Conservation (phyloP, 495 filamentous ascomycete genomes). For the Pyrenula aspistea region DNA sequence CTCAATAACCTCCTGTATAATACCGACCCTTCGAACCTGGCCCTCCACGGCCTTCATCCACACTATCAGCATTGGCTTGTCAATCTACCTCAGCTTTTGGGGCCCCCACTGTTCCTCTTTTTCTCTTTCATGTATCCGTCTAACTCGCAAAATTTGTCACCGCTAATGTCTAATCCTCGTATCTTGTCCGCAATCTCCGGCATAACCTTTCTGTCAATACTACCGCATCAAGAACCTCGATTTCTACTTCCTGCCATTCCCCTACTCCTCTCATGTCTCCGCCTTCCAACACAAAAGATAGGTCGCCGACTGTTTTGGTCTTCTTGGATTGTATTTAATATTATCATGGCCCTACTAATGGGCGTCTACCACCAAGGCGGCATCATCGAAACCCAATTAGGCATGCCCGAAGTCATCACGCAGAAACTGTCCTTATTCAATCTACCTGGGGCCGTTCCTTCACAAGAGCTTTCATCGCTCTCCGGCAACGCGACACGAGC, state of each 20-base stretch:
- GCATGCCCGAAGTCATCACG: conserved; percentile 16
- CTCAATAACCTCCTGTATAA: conserved; percentile 91
- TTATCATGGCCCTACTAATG: conserved; percentile 67
- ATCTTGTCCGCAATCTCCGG: conserved; percentile 70
- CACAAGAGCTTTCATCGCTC: not conserved
- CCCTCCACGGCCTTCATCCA: conserved; percentile 83
- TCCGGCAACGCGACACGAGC: conserved; percentile 27
- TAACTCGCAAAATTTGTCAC: conserved; percentile 23
- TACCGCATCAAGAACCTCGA: conserved; percentile 89
- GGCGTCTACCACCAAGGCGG: conserved; percentile 92
- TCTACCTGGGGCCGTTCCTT: not conserved
- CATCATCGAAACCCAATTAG: conserved; percentile 67
- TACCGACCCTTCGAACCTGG: conserved; percentile 59
- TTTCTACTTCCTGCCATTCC: conserved; percentile 85
- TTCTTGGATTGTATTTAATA: conserved; percentile 77
- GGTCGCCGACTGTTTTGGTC: conserved; percentile 42
- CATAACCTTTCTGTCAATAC: conserved; percentile 63
- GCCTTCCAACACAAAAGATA: conserved; percentile 46
- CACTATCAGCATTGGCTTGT: conserved; percentile 77
- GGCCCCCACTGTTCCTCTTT: conserved; percentile 65
- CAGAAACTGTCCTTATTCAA: conserved; percentile 17
- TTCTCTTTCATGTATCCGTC: conserved; percentile 42
- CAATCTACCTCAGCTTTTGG: conserved; percentile 81
- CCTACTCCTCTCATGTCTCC: conserved; percentile 73
- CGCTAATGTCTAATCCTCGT: conserved; percentile 17